Conservation (phyloP, 2,329 filamentous ascomycete species). For the Bimuria novae-zelandiae region DNA sequence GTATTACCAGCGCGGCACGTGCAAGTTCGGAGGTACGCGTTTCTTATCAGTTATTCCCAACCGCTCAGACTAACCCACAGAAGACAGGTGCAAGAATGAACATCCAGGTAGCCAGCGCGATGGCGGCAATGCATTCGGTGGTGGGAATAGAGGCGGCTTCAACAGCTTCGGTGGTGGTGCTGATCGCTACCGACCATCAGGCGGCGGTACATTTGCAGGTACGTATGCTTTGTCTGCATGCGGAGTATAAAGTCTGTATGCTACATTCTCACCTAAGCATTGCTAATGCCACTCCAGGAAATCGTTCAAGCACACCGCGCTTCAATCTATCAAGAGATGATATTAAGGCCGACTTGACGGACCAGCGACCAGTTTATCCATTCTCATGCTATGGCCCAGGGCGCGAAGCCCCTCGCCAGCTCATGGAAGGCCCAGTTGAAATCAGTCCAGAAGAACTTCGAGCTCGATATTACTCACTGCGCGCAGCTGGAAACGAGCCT, state of each 20-base stretch:
- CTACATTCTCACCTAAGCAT: not conserved
- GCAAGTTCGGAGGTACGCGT: slow-evolving; percentile 64
- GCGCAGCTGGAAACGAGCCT: slow-evolving; percentile 63
- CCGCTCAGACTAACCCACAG: slow-evolving; percentile 13
- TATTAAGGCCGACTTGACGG: slow-evolving; percentile 62
- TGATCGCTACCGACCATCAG: slow-evolving; percentile 40
- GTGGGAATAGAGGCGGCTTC: slow-evolving; percentile 3
- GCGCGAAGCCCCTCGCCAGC: slow-evolving; percentile 74
- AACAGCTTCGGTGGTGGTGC: slow-evolving; percentile 15
- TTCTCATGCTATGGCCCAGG: slow-evolving; percentile 85
- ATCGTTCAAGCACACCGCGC: slow-evolving; percentile 22
- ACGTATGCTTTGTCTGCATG: slow-evolving; percentile 19
- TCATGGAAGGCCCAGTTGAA: slow-evolving; percentile 83
- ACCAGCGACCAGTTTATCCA: slow-evolving; percentile 80
- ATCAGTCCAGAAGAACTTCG: slow-evolving; percentile 89
- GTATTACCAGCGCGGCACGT: slow-evolving; percentile 68
- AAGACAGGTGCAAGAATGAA: slow-evolving; percentile 64
- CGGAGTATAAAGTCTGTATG: not conserved
- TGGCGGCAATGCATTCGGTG: slow-evolving; percentile 50
- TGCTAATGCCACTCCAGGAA: slow-evolving; percentile 12
- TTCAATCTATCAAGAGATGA: slow-evolving; percentile 36
- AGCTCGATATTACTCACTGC: slow-evolving; percentile 69
- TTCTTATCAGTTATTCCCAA: not conserved
- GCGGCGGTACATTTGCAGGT: slow-evolving; percentile 47
- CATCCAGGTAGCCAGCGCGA: slow-evolving; percentile 56